Evolutionary conservation across 108 stramenopile species (phyloP), one percentile per base, ranked within the genome.

Genomic region (Skeletonema costatum): DNA sequence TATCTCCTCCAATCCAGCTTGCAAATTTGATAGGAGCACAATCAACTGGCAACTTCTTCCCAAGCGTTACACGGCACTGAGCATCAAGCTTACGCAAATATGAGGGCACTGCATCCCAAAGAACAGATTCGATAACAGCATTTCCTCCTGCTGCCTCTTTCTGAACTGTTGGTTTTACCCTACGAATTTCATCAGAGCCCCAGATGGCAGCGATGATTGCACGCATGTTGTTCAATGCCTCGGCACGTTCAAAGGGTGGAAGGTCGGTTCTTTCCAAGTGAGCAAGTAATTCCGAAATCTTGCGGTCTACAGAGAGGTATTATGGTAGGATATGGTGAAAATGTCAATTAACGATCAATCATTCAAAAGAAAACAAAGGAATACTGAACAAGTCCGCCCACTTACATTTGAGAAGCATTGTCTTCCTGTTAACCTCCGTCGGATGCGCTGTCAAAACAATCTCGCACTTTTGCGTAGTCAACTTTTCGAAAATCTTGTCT

Each of bases 371-470:
- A 17, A 74, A 41, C 30, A 75, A 64, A 62, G 13, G 1, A 48
- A 46, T 12, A 41, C 0, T 31, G 25, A n/a, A 71, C 13, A 13
- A 4, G 16, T 65, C 32, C 66, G 51, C 21, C 64, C 56, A 70
- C 78, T 80, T 75, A 80, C 77, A 86, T 32, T 86, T 88, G 39
- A 71, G 61, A 44, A 94, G 69, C 60, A 90, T 39, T 0, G 94
- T 95, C 69, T 90, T 87, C 38, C 93, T 73, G 75, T 93, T 93
- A 38, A 93, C 90, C 86, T 99, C 97, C 13, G 98, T 99, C 7
- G 98, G 98, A 80, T 99, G 98, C 16, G 98, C 98, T 51, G 98
- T 99, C 67, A 99, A 83, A 14, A 99, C 97, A 66, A 99, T 88
- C 88, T 99, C 97, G 25, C 95, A 92, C 76, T 89, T 94, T 85